phyloP scores from a whole-genome alignment of 1,139 yeast species.

The Candida mesenterica region DNA sequence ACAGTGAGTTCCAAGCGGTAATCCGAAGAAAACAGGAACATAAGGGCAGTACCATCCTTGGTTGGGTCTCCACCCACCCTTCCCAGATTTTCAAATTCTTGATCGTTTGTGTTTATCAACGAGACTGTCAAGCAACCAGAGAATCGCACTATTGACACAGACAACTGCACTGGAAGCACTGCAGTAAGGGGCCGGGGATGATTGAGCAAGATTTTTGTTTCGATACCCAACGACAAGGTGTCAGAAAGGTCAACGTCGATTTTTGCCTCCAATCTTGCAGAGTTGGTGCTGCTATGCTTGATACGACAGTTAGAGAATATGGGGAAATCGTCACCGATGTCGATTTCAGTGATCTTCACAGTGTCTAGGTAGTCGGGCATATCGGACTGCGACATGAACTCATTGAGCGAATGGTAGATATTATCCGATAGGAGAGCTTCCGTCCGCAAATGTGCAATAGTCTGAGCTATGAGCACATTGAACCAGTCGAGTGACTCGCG shows the following conservation, averaged over 20 bases:
- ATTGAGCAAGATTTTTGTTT: constrained; percentile 76
- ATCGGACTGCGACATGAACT: constrained; percentile 46
- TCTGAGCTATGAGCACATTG: constrained; percentile 89
- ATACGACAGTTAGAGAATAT: constrained; percentile 92
- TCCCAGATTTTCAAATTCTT: constrained; percentile 21
- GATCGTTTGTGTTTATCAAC: constrained; percentile 52
- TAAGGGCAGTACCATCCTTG: constrained; percentile 58
- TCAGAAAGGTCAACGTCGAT: constrained; percentile 93
- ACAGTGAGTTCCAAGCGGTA: constrained; percentile 84
- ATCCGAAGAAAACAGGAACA: constrained; percentile 89
- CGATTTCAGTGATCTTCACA: constrained; percentile 79
- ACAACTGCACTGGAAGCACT: constrained; percentile 74
- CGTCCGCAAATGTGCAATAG: constrained; percentile 77
- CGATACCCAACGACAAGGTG: constrained; percentile 84
- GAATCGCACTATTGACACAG: constrained; percentile 87
- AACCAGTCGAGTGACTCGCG: constrained; percentile 97
- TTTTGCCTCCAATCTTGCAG: constrained; percentile 75
- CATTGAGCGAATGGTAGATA: constrained; percentile 72
- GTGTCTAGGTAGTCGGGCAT: constrained; percentile 80
- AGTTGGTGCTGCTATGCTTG: constrained; percentile 47
- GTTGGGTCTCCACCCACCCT: background rate
- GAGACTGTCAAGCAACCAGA: constrained; percentile 91
- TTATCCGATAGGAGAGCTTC: constrained; percentile 87
- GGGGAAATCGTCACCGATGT: constrained; percentile 94
- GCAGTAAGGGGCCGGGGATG: constrained; percentile 87